phyloP scores from a whole-genome alignment of 176 grass and related monocot genomes.

The Oryza coarctata region DNA sequence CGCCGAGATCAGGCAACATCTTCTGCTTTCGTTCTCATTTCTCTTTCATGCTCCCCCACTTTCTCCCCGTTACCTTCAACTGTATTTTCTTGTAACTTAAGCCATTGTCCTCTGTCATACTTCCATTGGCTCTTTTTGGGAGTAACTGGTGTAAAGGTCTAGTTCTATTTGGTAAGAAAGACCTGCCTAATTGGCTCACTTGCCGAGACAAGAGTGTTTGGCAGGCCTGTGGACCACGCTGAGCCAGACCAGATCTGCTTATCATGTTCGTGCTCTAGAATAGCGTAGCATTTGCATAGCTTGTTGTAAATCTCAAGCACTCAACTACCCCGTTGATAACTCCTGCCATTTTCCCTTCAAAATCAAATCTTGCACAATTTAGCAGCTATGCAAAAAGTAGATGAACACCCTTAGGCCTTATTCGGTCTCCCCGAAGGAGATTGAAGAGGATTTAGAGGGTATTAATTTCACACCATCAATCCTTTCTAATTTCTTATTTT shows the following conservation, averaged over 20 bases:
- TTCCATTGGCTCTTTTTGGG: constrained; percentile 4
- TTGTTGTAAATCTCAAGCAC: constrained; percentile 17
- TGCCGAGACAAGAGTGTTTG: not conserved
- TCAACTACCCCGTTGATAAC: not conserved
- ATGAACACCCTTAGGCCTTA: not conserved
- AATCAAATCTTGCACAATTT: not conserved
- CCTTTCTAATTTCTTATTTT: too few relatives aligned
- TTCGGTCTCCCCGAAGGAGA: too few relatives aligned
- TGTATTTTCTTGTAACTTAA: constrained; percentile 37
- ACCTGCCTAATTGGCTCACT: not conserved
- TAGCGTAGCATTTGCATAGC: not conserved
- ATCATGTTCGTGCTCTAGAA: not conserved
- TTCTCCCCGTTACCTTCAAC: constrained; percentile 5
- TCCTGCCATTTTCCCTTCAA: not conserved
- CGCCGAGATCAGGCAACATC: not conserved
- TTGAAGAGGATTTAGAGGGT: too few relatives aligned
- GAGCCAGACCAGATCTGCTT: not conserved
- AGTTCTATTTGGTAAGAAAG: constrained; percentile 18
- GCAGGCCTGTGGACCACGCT: not conserved
- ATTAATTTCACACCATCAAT: too few relatives aligned
- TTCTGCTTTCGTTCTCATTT: constrained; percentile 30
- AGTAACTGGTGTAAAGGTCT: not conserved
- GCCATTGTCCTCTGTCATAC: constrained; percentile 13
- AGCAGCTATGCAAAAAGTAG: not conserved
- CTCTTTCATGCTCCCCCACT: constrained; percentile 16